Base-by-base conservation (phyloP, 2,329 filamentous ascomycete species). In the Verticillium klebahnii region DNA sequence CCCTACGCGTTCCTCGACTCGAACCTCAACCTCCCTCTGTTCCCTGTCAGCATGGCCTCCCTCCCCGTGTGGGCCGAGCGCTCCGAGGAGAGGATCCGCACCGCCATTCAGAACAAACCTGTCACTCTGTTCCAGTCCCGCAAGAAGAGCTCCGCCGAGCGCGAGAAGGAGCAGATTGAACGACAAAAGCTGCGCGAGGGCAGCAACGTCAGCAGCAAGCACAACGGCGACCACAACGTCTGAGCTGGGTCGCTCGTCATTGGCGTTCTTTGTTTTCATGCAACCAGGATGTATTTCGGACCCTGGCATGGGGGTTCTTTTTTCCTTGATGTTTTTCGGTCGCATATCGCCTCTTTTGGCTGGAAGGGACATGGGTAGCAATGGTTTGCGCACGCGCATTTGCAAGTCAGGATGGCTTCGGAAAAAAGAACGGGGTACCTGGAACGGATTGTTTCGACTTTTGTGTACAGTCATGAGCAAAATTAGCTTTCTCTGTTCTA, bases 11-110 rank as follows among this genome's bases (percentile, higher is more conserved):
- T 74, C 65, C 58, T 66, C 34, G 74, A 79, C 61, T 74, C 65
- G 57, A 61, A 65, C 54, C 65, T 66, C 58, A 86, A 86, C 70
- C 77, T 82, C 71, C 82, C 85, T 1, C 72, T 89, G 56, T 87
- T 81, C 72, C 86, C 86, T 1, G 74, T 87, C 61, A 79, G 77
- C 69, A 73, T 70, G 17, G 75, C 77, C 0, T 68, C 75, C 1
- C 71, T 73, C 29, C 69, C 67, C 39, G 66, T 71, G 15, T 80
- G 78, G 78, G 71, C 77, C 73, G 65, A 73, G 65, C 71, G 77
- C 19, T 75, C 75, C 61, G 78, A 80, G 62, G 69, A 75, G 50
- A 75, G 73, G 68, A 68, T 80, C 37, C 70, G 72, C 25, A 65
- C 74, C 8, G 69, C 74, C 2, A 77, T 80, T 71, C 76, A 60